Evolutionary conservation across 1,139 yeast species (phyloP), one percentile per base, ranked within the genome.

Genomic region (Hemisphaericaspora xylanilytica): DNA sequence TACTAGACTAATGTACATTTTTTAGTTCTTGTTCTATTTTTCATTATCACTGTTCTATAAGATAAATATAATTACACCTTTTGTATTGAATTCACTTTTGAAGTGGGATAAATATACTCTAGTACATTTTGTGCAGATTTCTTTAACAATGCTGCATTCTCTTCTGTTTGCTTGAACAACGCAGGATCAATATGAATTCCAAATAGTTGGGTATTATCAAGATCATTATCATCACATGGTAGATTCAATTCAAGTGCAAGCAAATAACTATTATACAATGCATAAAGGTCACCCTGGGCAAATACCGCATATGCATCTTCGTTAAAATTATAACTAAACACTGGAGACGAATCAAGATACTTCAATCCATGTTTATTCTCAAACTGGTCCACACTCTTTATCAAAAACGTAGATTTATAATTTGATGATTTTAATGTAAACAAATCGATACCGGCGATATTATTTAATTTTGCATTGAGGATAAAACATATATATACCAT

Each of bases 381-480:
- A 2, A 18, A 22, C 8, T 22, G 3, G 10, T 33, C 37, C 21
- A 18, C 27, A 12, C 12, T 21, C 11, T 26, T 33, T 14, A 26
- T 11, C 6, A 45, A 28, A 13, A 48, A 18, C 4, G 47, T 45
- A 7, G 56, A 28, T 13, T 45, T 45, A 41, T 61, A 67, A 40
- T 55, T 58, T 8, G 52, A 38, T 1, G 73, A 64, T 38, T 67
- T 67, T 32, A 70, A 55, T 0, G 68, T 65, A 38, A 51, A 54
- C 9, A 39, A 41, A 30, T 55, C 58, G 14, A 40, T 36, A 12
- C 49, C 40, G 17, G 48, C 36, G 21, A 59, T 36, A 35, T 59
- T 58, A 46, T 66, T 65, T 22, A 64, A 36, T 26, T 51, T 51
- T 2, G 58, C 59, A 32, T 46, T 49, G 16, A 59, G 37, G 0